Evolutionary conservation across 2,329 filamentous ascomycete species (phyloP).

Genomic region (Chrysoporthe austroafricana): DNA sequence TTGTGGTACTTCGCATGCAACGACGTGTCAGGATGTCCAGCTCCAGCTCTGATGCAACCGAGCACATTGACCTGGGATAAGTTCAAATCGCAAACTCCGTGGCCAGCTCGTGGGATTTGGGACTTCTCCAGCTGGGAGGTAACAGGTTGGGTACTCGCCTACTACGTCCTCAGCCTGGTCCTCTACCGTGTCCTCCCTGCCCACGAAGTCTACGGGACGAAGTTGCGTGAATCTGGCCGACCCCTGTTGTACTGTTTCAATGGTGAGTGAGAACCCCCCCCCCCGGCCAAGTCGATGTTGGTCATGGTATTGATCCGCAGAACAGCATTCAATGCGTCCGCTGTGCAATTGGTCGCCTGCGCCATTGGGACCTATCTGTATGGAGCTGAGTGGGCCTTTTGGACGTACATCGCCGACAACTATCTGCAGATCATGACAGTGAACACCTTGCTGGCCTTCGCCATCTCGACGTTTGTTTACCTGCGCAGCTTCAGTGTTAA

Average conservation of each 20-base stretch:
- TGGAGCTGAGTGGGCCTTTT: slow-evolving; percentile 78
- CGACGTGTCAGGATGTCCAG: slow-evolving; percentile 56
- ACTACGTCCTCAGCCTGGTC: slow-evolving; percentile 73
- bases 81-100: slow-evolving; percentile 52
- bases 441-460: slow-evolving; percentile 74
- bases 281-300: too few species aligned
- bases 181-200: slow-evolving; percentile 79
- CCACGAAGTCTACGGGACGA: slow-evolving; percentile 67
- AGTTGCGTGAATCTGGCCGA: slow-evolving; percentile 66
- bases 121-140: slow-evolving; percentile 70
- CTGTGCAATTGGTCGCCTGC: slow-evolving; percentile 68
- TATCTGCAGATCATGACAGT: slow-evolving; percentile 80
- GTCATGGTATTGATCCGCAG: not conserved
- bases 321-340: slow-evolving; percentile 70
- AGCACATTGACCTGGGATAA: slow-evolving; percentile 47
- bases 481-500: slow-evolving; percentile 77
- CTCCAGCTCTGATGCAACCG: slow-evolving; percentile 53
- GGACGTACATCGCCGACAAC: slow-evolving; percentile 88
- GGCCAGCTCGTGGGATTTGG: slow-evolving; percentile 65
- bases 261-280: slow-evolving; percentile 44
- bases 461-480: slow-evolving; percentile 75
- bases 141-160: slow-evolving; percentile 67
- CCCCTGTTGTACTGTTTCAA: slow-evolving; percentile 79
- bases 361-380: slow-evolving; percentile 72
- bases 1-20: slow-evolving; percentile 51